Percentiles rank a stretch among this genome's conserved stretches.
Evolutionary conservation across 2,329 filamentous ascomycete species (phyloP).

Genomic region (Lasiodiplodia citricola): DNA sequence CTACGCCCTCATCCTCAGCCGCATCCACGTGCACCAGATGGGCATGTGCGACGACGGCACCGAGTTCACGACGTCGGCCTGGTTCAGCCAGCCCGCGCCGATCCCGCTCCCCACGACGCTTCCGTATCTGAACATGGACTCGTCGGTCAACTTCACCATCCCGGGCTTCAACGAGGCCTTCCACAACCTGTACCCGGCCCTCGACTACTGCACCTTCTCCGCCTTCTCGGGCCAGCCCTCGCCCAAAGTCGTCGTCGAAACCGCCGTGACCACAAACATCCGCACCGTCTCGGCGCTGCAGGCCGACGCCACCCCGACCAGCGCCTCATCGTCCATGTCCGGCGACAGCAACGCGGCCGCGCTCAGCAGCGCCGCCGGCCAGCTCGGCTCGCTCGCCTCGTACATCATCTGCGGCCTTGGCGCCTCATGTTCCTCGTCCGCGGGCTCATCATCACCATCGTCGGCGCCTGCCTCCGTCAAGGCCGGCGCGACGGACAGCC

Average conservation of each 20-base stretch:
- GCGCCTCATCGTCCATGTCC: not conserved
- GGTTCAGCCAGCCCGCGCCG: not conserved
- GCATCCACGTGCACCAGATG: not conserved
- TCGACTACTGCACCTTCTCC: not conserved
- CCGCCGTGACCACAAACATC: not conserved
- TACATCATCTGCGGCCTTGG: not conserved
- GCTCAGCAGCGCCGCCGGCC: not conserved
- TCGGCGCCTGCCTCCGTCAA: not conserved
- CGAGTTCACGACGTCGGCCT: not conserved
- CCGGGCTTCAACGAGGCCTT: not conserved
- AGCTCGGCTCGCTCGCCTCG: not conserved
- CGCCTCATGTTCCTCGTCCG: not conserved
- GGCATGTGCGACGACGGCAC: not conserved
- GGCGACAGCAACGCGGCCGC: not conserved
- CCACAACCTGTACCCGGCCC: not conserved
- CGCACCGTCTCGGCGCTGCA: not conserved
- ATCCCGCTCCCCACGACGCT: not conserved
- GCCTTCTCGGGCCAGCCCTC: slow-evolving; percentile 2
- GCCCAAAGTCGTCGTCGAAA: not conserved
- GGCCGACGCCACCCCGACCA: not conserved
- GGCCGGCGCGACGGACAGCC: not conserved
- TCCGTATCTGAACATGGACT: not conserved
- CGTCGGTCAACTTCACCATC: not conserved
- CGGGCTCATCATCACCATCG: not conserved
- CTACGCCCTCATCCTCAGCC: not conserved